Evolutionary conservation across 495 filamentous ascomycete genomes (phyloP).

Genomic region (Hypoxylon intermedium): DNA sequence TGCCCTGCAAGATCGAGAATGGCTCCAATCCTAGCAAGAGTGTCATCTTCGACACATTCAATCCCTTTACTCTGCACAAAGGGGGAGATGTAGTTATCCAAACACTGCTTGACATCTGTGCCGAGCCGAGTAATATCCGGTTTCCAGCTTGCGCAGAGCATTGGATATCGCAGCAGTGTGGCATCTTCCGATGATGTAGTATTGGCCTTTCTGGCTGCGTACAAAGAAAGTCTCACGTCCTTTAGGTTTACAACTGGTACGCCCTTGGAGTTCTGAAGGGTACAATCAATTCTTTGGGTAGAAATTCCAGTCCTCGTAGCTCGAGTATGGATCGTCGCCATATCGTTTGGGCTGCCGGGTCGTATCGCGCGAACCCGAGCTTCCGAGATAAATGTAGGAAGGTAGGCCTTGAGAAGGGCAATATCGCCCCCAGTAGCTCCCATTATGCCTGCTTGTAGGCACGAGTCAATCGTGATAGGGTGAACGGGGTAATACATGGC

Average conservation of each 20-base stretch:
- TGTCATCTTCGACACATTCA: constrained; percentile 5
- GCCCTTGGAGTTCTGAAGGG: constrained; percentile 1
- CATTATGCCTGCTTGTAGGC: constrained; percentile 41
- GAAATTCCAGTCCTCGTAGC: constrained; percentile 17
- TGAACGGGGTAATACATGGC: constrained; percentile 38
- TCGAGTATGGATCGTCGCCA: constrained; percentile 14
- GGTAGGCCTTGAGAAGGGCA: neutral
- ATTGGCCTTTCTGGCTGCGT: constrained; percentile 13
- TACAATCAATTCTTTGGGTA: constrained; percentile 9
- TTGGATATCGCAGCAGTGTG: constrained; percentile 34
- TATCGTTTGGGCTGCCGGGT: no score
- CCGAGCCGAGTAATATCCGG: constrained; percentile 39
- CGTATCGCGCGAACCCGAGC: constrained; percentile 4
- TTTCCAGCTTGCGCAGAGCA: constrained; percentile 44
- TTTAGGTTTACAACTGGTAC: constrained; percentile 14
- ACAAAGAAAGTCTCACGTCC: constrained; percentile 12
- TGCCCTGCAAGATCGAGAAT: constrained; percentile 37
- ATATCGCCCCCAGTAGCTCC: constrained; percentile 10
- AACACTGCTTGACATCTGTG: neutral
- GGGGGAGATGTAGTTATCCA: constrained; percentile 8
- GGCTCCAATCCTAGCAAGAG: constrained; percentile 17
- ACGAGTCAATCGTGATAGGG: constrained; percentile 41
- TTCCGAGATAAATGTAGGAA: constrained; percentile 28
- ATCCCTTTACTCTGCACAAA: constrained; percentile 1
- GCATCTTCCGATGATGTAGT: neutral